Conservation (phyloP, 805 yeast species). For the Cyberlindnera samutprakarnensis region DNA sequence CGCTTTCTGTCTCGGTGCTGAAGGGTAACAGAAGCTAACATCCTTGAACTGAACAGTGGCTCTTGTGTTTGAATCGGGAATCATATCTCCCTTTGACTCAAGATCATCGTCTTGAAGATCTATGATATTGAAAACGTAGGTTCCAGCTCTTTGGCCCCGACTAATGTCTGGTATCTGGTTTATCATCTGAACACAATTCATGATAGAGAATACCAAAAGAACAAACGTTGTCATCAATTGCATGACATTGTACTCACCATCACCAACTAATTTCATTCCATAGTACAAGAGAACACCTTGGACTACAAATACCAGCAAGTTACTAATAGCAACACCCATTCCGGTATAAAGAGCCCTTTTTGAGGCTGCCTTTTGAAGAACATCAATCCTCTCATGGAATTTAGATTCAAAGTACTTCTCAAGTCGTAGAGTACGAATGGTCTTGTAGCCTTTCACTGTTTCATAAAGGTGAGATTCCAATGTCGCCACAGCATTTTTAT, state of each 20-base stretch:
- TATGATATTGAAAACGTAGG: slow-evolving; percentile 38
- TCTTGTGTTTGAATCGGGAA: slow-evolving; percentile 18
- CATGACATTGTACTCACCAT: slow-evolving; percentile 44
- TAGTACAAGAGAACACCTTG: slow-evolving; percentile 73
- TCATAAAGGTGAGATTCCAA: slow-evolving; percentile 49
- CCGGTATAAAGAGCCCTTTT: slow-evolving; percentile 58
- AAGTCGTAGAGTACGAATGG: slow-evolving; percentile 54
- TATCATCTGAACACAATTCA: slow-evolving; percentile 52
- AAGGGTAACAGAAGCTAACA: slow-evolving; percentile 44
- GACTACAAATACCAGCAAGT: slow-evolving; percentile 46
- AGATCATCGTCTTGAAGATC: slow-evolving; percentile 25
- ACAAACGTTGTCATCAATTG: slow-evolving; percentile 64
- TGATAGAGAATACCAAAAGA: slow-evolving; percentile 64
- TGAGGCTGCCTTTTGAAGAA: slow-evolving; percentile 33
- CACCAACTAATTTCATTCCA: slow-evolving; percentile 67
- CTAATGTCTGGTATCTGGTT: slow-evolving; percentile 70
- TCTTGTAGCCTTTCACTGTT: slow-evolving; percentile 47
- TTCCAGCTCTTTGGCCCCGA: slow-evolving; percentile 72
- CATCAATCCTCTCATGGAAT: slow-evolving; percentile 25
- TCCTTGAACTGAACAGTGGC: slow-evolving; percentile 33
- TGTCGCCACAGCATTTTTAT: slow-evolving; percentile 47
- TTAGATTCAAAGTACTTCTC: slow-evolving; percentile 37
- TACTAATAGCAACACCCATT: slow-evolving; percentile 53
- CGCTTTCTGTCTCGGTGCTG: slow-evolving; percentile 22
- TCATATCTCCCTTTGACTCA: slow-evolving; percentile 31